phyloP scores from a whole-genome alignment of 345 rosid genomes.

The Syzygium jambos region DNA sequence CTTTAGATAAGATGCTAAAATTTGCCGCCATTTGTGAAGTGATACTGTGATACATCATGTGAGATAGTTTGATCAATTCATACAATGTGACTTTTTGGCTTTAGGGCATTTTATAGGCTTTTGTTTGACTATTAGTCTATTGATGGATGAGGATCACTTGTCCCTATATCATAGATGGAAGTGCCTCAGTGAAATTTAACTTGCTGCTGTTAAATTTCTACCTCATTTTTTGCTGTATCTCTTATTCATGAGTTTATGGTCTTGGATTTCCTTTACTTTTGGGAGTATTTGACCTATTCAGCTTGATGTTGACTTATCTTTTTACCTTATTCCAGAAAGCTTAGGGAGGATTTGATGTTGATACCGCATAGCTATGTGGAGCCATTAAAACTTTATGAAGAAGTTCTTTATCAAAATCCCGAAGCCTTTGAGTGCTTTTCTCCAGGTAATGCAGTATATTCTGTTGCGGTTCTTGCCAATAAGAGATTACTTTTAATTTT shows the following conservation, averaged over 20 bases:
- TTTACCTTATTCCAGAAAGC: constrained; percentile 37
- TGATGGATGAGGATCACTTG: neutral
- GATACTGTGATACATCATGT: neutral
- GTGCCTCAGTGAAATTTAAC: neutral
- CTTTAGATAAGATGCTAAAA: neutral
- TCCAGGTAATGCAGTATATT: constrained; percentile 46
- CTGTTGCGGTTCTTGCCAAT: neutral
- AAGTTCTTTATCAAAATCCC: constrained; percentile 55
- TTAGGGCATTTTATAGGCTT: neutral
- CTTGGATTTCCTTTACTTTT: neutral
- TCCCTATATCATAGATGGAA: neutral
- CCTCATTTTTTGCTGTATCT: neutral
- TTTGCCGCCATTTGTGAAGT: neutral
- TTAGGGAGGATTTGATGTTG: constrained; percentile 41
- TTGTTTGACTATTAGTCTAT: neutral
- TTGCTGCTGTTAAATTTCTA: neutral
- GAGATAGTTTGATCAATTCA: neutral
- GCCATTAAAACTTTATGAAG: constrained; percentile 49
- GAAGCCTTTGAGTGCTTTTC: constrained; percentile 80
- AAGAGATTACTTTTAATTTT: neutral
- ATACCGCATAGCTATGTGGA: constrained; percentile 20
- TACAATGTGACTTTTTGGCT: neutral
- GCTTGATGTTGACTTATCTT: neutral
- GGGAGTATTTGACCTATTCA: neutral
- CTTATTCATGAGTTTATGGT: neutral